phyloP scores from a whole-genome alignment of 2,329 filamentous ascomycete genomes.

The Alternaria incomplexa region DNA sequence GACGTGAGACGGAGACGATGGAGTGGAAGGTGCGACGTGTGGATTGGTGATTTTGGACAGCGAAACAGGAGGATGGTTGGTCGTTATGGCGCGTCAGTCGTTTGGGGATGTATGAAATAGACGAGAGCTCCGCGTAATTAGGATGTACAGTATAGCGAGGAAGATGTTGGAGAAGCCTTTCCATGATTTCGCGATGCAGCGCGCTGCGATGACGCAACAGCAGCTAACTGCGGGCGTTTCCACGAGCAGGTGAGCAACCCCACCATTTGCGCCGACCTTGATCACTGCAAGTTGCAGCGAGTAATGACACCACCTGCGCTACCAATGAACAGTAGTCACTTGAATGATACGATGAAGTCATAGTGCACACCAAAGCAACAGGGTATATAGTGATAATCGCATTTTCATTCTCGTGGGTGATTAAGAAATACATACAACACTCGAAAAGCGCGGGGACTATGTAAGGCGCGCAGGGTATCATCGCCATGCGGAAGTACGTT shows the following conservation, averaged over 20 bases:
- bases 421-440: slow-evolving; percentile 10
- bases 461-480: slow-evolving; percentile 16
- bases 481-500: slow-evolving; percentile 13
- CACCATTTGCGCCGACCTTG: background rate
- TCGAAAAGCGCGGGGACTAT: slow-evolving; percentile 3
- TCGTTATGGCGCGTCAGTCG: background rate
- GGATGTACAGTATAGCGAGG: slow-evolving; percentile 1
- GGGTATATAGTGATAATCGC: background rate
- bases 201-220: slow-evolving; percentile 35
- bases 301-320: background rate
- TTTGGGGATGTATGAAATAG: background rate
- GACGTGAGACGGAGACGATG: background rate
- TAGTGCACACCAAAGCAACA: background rate
- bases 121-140: background rate
- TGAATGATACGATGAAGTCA: background rate
- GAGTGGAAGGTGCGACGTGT: background rate
- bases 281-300: background rate
- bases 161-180: slow-evolving; percentile 12
- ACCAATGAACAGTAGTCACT: background rate
- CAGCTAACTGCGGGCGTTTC: slow-evolving; percentile 7
- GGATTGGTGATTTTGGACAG: background rate
- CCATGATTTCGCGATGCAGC: slow-evolving; percentile 18
- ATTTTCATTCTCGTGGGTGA: slow-evolving; percentile 13
- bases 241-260: slow-evolving; percentile 13
- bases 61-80: background rate